Evolutionary conservation across 1,139 yeast species (phyloP), one percentile per base, ranked within the genome.

Genomic region (Spathaspora sp.): DNA sequence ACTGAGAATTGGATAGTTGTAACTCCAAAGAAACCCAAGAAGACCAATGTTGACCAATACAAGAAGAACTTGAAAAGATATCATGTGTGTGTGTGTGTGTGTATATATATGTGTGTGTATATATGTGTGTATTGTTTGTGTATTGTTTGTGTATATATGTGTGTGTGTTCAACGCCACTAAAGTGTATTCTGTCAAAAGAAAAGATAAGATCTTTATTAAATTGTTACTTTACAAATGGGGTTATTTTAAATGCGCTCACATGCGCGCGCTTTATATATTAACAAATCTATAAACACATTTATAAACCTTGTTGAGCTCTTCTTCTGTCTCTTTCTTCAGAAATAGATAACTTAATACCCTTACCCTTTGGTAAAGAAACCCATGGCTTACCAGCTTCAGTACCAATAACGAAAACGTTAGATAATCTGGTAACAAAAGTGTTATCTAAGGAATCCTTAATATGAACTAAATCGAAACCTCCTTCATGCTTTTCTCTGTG

Each of bases 401-500:
- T 56, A 81, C 98, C 98, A 71, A 93, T 86, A 70, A 91, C 87
- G 79, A 93, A 93, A 66, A 93, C 97, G 86, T 93, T 93, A 65
- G 86, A 74, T 71, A 91, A 85, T 86, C 99, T 91, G 78, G 99
- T 93, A 66, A 93, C 97, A 80, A 93, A 93, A 65, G 95, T 81
- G 93, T 93, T 93, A 74, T 91, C 98, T 68, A 90, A 85, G 57
- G 96, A 77, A 74, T 91, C 99, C 86, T 91, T 91, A 76, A 91
- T 86, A 88, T 91, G 98, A 65, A 91, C 97, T 76, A 91, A 86
- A 78, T 91, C 98, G 83, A 93, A 91, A 75, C 98, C 98, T 76
- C 99, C 99, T 75, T 91, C 97, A 84, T 91, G 99, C 81, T 88
- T 89, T 82, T 91, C 99, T 80, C 95, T 87, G 95, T 91, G 97